These are phyloP conservation scores for Backusella westeae DNA, from an alignment of 192 early-diverging fungal species.

Conservation along the genomic window DNA sequence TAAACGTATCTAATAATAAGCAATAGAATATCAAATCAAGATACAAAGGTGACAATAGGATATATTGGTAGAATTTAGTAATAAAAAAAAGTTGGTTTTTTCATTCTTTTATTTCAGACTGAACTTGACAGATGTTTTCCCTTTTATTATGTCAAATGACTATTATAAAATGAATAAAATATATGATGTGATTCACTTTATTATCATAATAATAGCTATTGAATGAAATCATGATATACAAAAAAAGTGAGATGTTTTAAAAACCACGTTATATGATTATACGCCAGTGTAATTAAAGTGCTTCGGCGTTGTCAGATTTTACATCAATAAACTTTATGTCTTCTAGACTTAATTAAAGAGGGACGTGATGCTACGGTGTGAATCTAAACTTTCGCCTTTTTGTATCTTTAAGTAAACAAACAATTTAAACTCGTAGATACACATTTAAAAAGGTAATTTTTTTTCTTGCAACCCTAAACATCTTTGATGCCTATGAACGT, in stretches of 20 bases:
- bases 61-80: neutral
- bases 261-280: neutral
- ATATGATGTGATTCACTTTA: neutral
- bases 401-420: neutral
- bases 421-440: neutral
- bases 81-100: neutral
- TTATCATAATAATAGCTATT: neutral
- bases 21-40: neutral
- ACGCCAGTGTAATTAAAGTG: slow-evolving; percentile 4
- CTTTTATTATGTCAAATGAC: neutral
- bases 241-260: neutral
- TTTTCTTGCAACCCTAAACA: no score
- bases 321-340: neutral
- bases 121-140: neutral
- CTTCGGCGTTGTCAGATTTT: slow-evolving; percentile 4
- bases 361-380: neutral
- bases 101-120: neutral
- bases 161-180: neutral
- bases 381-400: neutral
- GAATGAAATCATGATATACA: neutral
- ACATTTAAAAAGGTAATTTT: no score
- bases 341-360: neutral
- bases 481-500: neutral
- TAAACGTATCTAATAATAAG: neutral
- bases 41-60: neutral